Evolutionary conservation across 1,139 yeast genomes (phyloP).

Genomic region (Geotrichum cucujoidarum): DNA sequence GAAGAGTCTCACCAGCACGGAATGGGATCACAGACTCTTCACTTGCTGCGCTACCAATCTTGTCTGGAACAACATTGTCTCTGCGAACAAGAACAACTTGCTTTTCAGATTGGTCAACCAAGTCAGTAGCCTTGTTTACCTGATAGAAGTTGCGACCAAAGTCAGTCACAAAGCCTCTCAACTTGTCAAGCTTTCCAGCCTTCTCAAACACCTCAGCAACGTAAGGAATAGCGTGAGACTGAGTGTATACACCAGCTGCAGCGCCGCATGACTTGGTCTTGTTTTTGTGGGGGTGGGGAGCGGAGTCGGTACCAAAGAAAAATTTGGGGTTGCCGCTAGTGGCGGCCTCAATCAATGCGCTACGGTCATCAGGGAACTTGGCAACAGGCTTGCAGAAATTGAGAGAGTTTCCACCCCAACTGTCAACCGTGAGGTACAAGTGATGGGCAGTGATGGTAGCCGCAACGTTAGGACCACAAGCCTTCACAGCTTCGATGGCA

Average conservation of each 20-base stretch:
- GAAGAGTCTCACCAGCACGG: slow-evolving; percentile 68
- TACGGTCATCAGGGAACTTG: slow-evolving; percentile 76
- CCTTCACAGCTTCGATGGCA: slow-evolving; percentile 71
- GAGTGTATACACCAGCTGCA: slow-evolving; percentile 96
- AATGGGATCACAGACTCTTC: slow-evolving; percentile 77
- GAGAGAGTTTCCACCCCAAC: slow-evolving; percentile 95
- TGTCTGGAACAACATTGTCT: slow-evolving; percentile 54
- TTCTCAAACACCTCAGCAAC: slow-evolving; percentile 81
- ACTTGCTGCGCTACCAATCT: slow-evolving; percentile 42
- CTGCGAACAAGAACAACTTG: slow-evolving; percentile 39
- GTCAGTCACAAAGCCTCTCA: slow-evolving; percentile 70
- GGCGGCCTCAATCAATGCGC: slow-evolving; percentile 80
- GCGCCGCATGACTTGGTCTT: slow-evolving; percentile 78
- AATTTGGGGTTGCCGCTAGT: slow-evolving; percentile 88
- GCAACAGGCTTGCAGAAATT: slow-evolving; percentile 98
- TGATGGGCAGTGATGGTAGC: slow-evolving; percentile 97
- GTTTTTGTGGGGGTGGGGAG: slow-evolving; percentile 83
- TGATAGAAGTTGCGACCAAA: slow-evolving; percentile 70
- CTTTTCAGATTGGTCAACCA: slow-evolving; percentile 25
- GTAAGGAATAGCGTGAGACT: slow-evolving; percentile 73
- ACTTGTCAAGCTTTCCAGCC: slow-evolving; percentile 54
- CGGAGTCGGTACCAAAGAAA: slow-evolving; percentile 95
- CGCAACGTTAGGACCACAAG: slow-evolving; percentile 70
- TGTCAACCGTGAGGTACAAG: slow-evolving; percentile 77
- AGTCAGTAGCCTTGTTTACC: slow-evolving; percentile 39